Conservation (phyloP, 177 flowering plant genomes). For the Vitis hybrid region DNA sequence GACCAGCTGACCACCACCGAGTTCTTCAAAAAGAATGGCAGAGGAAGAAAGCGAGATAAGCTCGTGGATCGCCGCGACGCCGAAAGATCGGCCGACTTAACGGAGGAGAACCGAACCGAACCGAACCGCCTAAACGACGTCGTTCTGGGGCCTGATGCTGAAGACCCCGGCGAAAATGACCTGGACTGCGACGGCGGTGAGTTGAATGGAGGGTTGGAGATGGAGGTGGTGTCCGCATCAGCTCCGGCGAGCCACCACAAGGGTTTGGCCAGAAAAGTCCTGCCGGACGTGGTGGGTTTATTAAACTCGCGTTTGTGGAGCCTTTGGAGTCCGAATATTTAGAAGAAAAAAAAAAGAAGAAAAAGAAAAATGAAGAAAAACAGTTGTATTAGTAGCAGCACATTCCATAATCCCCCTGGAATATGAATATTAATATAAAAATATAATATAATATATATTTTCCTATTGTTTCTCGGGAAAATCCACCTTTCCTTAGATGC, state of each 20-base stretch:
- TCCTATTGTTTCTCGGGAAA: too few relatives aligned
- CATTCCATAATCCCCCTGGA: too few relatives aligned
- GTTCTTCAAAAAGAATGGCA: constrained; percentile 10
- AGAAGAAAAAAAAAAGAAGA: background rate
- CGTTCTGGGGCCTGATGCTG: background rate
- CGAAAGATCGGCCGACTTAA: background rate
- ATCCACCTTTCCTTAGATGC: too few relatives aligned
- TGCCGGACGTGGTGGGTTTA: constrained; percentile 84
- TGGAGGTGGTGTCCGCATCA: too few relatives aligned
- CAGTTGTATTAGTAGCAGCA: too few relatives aligned
- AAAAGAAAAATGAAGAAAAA: too few relatives aligned
- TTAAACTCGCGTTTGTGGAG: constrained; percentile 84
- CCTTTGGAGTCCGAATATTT: constrained; percentile 74
- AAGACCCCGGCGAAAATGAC: background rate
- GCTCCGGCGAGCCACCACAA: constrained; percentile 28
- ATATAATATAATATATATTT: too few relatives aligned
- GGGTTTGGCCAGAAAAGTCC: constrained; percentile 67
- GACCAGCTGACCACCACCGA: constrained; percentile 37
- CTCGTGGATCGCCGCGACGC: constrained; percentile 3
- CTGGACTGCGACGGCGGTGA: background rate
- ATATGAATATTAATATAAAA: too few relatives aligned
- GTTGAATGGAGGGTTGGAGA: too few relatives aligned
- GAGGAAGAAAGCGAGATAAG: constrained; percentile 20
- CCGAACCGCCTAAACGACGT: background rate
- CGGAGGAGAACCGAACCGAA: background rate